Evolutionary conservation across 2,329 filamentous ascomycete genomes (phyloP).

Genomic region (Colletotrichum cordylinicola): DNA sequence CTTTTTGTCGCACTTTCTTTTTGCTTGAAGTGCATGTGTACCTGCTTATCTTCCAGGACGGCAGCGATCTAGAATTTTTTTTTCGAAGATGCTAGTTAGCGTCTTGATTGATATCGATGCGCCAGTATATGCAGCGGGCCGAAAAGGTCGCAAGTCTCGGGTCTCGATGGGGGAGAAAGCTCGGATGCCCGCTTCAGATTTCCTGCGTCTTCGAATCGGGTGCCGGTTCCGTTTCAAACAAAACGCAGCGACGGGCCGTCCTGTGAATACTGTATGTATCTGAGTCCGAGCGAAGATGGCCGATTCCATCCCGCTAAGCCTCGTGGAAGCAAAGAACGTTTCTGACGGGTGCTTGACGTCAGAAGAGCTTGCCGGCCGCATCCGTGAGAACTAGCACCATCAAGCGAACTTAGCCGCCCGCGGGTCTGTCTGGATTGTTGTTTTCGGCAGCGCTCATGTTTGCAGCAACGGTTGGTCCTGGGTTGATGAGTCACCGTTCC

Average conservation of each 20-base stretch:
- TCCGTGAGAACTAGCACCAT: not conserved
- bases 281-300: not conserved
- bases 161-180: not conserved
- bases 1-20: not conserved
- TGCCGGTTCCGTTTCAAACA: slow-evolving; percentile 1
- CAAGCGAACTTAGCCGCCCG: not conserved
- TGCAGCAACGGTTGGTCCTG: not conserved
- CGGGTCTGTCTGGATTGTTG: not conserved
- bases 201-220: not conserved
- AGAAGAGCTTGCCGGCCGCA: not conserved
- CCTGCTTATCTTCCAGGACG: not conserved
- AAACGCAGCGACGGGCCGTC: not conserved
- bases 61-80: not conserved
- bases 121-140: not conserved
- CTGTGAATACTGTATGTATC: not conserved
- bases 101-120: not conserved
- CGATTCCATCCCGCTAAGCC: not conserved
- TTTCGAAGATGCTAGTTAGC: too few species aligned
- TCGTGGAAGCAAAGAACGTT: not conserved
- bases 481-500: not conserved
- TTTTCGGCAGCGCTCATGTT: not conserved
- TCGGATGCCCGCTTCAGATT: not conserved
- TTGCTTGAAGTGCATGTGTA: not conserved
- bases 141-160: not conserved
- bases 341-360: not conserved